Base-by-base conservation (phyloP, 176 grass and related monocot species). In the Oryza nivara region DNA sequence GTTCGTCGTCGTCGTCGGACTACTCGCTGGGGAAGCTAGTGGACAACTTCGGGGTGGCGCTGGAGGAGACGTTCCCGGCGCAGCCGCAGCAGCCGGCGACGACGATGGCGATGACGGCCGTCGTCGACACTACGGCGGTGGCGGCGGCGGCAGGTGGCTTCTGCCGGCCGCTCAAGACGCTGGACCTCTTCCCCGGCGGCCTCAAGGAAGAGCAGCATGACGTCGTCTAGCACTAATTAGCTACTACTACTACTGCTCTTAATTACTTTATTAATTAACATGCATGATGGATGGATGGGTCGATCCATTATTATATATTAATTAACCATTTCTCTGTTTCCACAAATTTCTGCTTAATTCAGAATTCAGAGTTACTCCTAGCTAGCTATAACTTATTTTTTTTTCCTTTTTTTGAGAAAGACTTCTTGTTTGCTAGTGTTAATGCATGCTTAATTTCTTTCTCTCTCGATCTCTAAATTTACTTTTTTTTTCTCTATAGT, bases 161-260 rank as follows among this genome's bases (percentile, higher is more conserved):
- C 80, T 90, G 87, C 85, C 36, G 82, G 77, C 96, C 91, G 66
- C 91, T 92, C 22, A 94, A 92, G 89, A 98, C 96, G 67, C 93
- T 98, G 26, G 96, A 98, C 76, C 91, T 98, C 48, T 98, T 98
- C 88, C 96, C 96, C 12, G 81, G 88, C 58, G 91, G 89, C 34
- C 74, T 93, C 69, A 94, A 92, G 80, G 93, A 94, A 11, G 88
- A 90, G 12, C 84, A 86, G 77, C 89, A 68, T 70, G 88, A 88
- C 74, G 67, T 87, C 69, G 89, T 28, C 17, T 90, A 70, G 34
- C 75, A 65, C 30, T 32, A 32, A 32, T 65, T 51, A 63, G 58
- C 58, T 61, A 10, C 36, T 41, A 8, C 30, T 32, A 32, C 30
- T 28, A 2, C 13, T 63, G 4, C 40, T 41, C 0, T 4, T 61